Conservation (phyloP, 805 yeast genomes). For the Suhomyces emberorum region DNA sequence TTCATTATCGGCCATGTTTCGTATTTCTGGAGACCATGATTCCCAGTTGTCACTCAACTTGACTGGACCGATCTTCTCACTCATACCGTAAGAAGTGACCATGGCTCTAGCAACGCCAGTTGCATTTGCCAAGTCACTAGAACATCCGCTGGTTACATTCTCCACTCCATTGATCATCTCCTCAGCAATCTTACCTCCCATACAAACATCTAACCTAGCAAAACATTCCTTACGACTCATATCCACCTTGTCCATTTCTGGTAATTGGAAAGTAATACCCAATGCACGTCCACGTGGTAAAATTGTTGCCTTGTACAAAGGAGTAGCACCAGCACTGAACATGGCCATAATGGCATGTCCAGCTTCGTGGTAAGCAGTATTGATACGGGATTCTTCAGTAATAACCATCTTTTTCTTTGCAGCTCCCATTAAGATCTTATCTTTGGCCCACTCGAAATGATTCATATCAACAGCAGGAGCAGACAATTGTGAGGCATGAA, state of each 20-base stretch:
- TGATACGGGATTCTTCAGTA: constrained; percentile 89
- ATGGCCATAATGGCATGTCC: constrained; percentile 99
- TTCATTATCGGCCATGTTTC: constrained; percentile 91
- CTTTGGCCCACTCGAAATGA: constrained; percentile 99
- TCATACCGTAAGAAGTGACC: constrained; percentile 97
- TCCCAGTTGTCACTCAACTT: constrained; percentile 88
- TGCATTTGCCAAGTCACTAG: constrained; percentile 85
- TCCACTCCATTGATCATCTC: constrained; percentile 88
- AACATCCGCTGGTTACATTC: constrained; percentile 93
- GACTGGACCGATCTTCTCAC: constrained; percentile 89
- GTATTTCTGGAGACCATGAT: constrained; percentile 85
- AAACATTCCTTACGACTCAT: constrained; percentile 85
- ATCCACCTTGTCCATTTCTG: constrained; percentile 97
- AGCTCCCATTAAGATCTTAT: constrained; percentile 96
- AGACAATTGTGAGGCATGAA: constrained; percentile 88
- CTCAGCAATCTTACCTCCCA: constrained; percentile 99
- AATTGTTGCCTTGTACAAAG: constrained; percentile 94
- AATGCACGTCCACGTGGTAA: constrained; percentile 95
- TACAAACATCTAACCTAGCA: constrained; percentile 92
- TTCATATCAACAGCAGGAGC: constrained; percentile 87
- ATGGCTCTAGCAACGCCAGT: constrained; percentile 92
- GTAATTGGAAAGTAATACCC: constrained; percentile 95
- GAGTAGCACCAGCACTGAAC: constrained; percentile 91
- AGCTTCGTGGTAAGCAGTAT: constrained; percentile 98
- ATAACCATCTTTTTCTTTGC: constrained; percentile 97